Evolutionary conservation across 257 asterid species (phyloP).

Genomic region (Nicotiana undulata): DNA sequence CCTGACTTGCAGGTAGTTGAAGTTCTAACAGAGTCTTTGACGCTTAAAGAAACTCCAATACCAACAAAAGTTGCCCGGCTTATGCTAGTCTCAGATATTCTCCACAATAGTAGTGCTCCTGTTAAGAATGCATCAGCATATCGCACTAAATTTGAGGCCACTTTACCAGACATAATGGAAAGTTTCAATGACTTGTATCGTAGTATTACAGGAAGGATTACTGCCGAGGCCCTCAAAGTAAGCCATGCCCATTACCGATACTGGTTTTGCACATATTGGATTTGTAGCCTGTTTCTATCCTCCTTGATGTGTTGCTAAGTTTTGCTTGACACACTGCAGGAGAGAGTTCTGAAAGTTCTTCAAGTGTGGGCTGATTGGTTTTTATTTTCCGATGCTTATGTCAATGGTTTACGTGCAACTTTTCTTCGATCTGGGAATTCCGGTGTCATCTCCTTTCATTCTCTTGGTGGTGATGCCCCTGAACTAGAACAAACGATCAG

Average conservation of each 20-base stretch:
- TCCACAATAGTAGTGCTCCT: slow-evolving; percentile 95
- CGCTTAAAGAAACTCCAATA: slow-evolving; percentile 93
- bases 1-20: slow-evolving; percentile 64
- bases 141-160: slow-evolving; percentile 86
- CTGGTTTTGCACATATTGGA: neutral
- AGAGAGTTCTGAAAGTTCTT: slow-evolving; percentile 83
- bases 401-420: slow-evolving; percentile 88
- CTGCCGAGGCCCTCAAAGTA: slow-evolving; percentile 97
- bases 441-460: slow-evolving; percentile 73
- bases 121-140: slow-evolving; percentile 95
- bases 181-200: slow-evolving; percentile 92
- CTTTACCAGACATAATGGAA: slow-evolving; percentile 80
- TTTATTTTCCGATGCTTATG: slow-evolving; percentile 84
- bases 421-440: slow-evolving; percentile 79
- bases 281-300: neutral
- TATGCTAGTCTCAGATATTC: slow-evolving; percentile 96
- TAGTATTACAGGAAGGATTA: slow-evolving; percentile 86
- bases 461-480: slow-evolving; percentile 86
- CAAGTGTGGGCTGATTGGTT: slow-evolving; percentile 99
- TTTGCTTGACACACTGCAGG: slow-evolving; percentile 40
- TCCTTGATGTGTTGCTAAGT: slow-evolving; percentile 5
- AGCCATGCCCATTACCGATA: slow-evolving; percentile 1
- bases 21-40: slow-evolving; percentile 92
- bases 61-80: slow-evolving; percentile 98
- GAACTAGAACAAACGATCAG: slow-evolving; percentile 57